Evolutionary conservation across 768 basidiomycete genomes (phyloP).

Genomic region (Boletellus emodensis): DNA sequence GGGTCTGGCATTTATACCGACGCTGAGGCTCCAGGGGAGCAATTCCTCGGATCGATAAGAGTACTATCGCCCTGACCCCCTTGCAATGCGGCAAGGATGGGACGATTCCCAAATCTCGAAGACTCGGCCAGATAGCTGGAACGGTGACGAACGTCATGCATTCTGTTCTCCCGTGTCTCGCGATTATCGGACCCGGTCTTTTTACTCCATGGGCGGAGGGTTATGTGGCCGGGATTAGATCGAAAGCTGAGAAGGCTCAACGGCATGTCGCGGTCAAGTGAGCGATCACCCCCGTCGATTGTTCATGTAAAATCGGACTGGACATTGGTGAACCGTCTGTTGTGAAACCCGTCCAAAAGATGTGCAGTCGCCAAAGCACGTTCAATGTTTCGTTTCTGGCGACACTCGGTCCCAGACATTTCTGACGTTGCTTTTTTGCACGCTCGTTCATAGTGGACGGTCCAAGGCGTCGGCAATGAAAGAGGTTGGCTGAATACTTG

Average conservation of each 20-base stretch:
- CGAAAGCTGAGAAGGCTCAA: too few species aligned
- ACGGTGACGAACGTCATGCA: too few species aligned
- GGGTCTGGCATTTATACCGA: not conserved
- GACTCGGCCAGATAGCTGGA: too few species aligned
- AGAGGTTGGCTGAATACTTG: not conserved
- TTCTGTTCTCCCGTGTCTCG: too few species aligned
- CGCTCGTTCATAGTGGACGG: not conserved
- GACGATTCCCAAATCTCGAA: too few species aligned
- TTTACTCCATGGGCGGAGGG: too few species aligned
- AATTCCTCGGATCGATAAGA: not conserved
- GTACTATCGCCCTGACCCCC: too few species aligned
- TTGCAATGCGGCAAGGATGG: too few species aligned
- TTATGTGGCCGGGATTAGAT: too few species aligned
- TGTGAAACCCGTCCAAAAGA: not conserved
- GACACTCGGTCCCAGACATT: not conserved
- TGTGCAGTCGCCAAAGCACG: not conserved
- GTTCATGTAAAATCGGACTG: not conserved
- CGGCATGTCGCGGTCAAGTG: not conserved
- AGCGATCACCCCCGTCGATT: not conserved
- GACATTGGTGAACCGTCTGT: not conserved
- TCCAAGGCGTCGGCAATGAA: slow-evolving; percentile 1
- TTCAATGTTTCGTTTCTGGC: not conserved
- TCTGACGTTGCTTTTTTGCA: not conserved
- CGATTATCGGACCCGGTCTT: too few species aligned
- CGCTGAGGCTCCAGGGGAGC: not conserved